Evolutionary conservation across 2,329 filamentous ascomycete genomes (phyloP), one percentile per base, ranked within the genome.

Genomic region (Sclerotiophoma versabilis): DNA sequence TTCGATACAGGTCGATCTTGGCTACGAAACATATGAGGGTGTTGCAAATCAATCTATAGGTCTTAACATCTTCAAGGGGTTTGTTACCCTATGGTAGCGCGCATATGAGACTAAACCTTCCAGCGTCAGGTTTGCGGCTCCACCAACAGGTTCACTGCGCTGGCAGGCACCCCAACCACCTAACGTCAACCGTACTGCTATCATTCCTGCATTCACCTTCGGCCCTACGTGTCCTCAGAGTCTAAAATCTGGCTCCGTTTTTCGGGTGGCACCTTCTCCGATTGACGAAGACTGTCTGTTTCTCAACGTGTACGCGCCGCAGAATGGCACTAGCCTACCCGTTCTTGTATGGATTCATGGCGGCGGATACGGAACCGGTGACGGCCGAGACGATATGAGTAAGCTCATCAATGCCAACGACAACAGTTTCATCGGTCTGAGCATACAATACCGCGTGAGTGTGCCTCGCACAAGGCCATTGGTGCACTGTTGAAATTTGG

Each of bases 361-460:
- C 5, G 66, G 69, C 14, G 71, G 74, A 1, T 77, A 76, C 63
- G 77, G 71, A 22, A 56, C 48, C 42, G 78, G 71, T 23, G 66
- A 69, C 58, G 80, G 74, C 0, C 58, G 58, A 4, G 61, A 75
- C 29, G 77, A 80, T 43, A 50, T 78, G 6, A 69, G 69, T 9
- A 26, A 65, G 0, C 63, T 79, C 11, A 79, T 83, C 36, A 78
- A 78, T 26, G 75, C 75, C 0, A 82, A 80, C 49, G 68, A 75
- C 11, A 78, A 82, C 51, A 70, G 66, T 3, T 83, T 83, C 45
- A 66, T 83, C 26, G 74, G 66, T 5, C 79, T 84, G 14, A 68
- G 75, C 3, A 80, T 83, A 36, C 79, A 84, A 57, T 84, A 83
- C 57, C 66, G 81, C 19, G 75, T 80, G 62, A 42, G 41, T 30